A percentile compares a stretch with the other conserved stretches of the same genome.
phyloP scores from a whole-genome alignment of 768 basidiomycete species.

The Lentinula aciculospora region DNA sequence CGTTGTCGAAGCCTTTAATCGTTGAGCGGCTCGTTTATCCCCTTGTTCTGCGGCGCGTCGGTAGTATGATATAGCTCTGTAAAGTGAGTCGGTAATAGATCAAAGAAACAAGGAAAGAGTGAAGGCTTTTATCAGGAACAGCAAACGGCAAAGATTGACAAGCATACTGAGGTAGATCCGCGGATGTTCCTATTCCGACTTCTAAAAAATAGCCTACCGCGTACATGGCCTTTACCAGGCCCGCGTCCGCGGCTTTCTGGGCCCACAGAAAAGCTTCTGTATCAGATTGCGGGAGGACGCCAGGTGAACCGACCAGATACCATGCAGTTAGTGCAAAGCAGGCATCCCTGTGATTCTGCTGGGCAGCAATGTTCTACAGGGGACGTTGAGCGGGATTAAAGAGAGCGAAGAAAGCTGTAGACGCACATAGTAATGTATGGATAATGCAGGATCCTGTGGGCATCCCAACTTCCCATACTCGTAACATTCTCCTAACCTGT shows the following conservation, averaged over 20 bases:
- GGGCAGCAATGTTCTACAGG: slow-evolving; percentile 92
- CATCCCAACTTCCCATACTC: slow-evolving; percentile 99
- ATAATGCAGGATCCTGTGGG: slow-evolving; percentile 93
- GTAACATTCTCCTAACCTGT: slow-evolving; percentile 95
- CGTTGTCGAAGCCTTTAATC: slow-evolving; percentile 56
- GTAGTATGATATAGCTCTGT: slow-evolving; percentile 74
- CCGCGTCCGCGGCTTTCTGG: slow-evolving; percentile 88
- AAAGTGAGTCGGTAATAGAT: neutral
- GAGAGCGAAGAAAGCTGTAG: slow-evolving; percentile 3
- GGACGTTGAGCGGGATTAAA: slow-evolving; percentile 10
- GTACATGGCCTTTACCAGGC: slow-evolving; percentile 94
- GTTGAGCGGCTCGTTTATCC: slow-evolving; percentile 88
- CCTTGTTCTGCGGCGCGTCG: slow-evolving; percentile 87
- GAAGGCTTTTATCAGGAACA: neutral
- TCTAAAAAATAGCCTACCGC: slow-evolving; percentile 97
- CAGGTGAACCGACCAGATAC: slow-evolving; percentile 98
- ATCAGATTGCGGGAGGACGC: slow-evolving; percentile 96
- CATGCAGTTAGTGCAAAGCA: slow-evolving; percentile 98
- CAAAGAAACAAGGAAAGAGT: neutral
- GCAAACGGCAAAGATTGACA: slow-evolving; percentile 10
- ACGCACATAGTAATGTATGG: slow-evolving; percentile 97
- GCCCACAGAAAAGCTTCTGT: slow-evolving; percentile 99
- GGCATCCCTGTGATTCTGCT: slow-evolving; percentile 93
- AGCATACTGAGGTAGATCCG: slow-evolving; percentile 62
- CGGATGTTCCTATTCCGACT: slow-evolving; percentile 81